These are phyloP conservation scores for Colletotrichum lini DNA, from an alignment of 2,329 filamentous ascomycete genomes.

Conservation along the genomic window DNA sequence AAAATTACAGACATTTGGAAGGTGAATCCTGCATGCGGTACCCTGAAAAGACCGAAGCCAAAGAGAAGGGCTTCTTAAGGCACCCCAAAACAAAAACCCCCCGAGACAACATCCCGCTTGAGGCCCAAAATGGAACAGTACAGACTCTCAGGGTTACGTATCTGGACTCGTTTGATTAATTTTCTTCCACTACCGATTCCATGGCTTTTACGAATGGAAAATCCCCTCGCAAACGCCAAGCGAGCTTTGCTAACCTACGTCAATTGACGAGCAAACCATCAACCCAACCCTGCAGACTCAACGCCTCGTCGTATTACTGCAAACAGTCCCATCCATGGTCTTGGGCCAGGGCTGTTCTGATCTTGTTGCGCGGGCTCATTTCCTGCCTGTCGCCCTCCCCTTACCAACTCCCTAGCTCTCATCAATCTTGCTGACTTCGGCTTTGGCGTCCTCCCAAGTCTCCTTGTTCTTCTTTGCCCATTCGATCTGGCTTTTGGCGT, in stretches of 20 bases:
- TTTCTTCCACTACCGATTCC: conserved; percentile 6
- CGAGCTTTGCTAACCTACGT: conserved; percentile 24
- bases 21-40: neutral
- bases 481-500: conserved; percentile 92
- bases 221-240: conserved; percentile 39
- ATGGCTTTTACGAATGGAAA: conserved; percentile 37
- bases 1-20: neutral
- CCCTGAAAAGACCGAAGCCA: too few species aligned
- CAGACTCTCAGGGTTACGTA: neutral
- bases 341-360: conserved; percentile 23
- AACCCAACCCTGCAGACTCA: conserved; percentile 31
- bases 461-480: conserved; percentile 94
- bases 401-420: conserved; percentile 58
- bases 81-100: too few species aligned
- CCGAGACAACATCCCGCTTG: too few species aligned
- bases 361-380: conserved; percentile 23
- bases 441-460: conserved; percentile 91
- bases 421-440: conserved; percentile 91
- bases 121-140: neutral
- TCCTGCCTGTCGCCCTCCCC: neutral
- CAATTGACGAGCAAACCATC: conserved; percentile 33
- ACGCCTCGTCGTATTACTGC: conserved; percentile 39
- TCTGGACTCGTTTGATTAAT: conserved; percentile 31
- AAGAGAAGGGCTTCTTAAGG: too few species aligned
- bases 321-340: conserved; percentile 9